Evolutionary conservation across 2,329 filamentous ascomycete genomes (phyloP).

Genomic region (Sporothrix brasiliensis): DNA sequence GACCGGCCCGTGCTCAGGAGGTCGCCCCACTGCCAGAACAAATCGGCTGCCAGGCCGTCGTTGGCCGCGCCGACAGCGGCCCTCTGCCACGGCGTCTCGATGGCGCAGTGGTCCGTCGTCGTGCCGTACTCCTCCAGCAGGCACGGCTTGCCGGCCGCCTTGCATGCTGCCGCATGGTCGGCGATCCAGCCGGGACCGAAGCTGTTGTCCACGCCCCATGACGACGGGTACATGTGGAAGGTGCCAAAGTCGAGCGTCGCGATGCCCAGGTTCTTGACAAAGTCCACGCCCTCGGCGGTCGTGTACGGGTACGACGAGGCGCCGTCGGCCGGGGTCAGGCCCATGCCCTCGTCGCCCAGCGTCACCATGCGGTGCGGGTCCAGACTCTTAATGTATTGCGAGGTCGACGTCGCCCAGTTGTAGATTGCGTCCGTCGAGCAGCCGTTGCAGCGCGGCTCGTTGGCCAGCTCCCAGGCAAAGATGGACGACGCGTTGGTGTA

Average conservation of each 20-base stretch:
- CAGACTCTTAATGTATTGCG: constrained; percentile 63
- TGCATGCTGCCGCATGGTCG: constrained; percentile 46
- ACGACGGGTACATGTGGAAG: constrained; percentile 45
- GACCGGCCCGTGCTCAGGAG: constrained; percentile 46
- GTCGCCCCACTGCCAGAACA: constrained; percentile 51
- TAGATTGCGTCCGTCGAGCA: constrained; percentile 61
- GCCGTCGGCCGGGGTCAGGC: constrained; percentile 36
- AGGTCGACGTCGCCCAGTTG: constrained; percentile 61
- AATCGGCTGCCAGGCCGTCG: constrained; percentile 44
- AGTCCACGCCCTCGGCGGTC: constrained; percentile 54
- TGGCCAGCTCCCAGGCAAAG: constrained; percentile 57
- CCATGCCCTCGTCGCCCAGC: constrained; percentile 59
- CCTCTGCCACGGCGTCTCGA: constrained; percentile 42
- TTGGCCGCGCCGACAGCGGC: constrained; percentile 40
- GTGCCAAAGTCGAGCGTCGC: constrained; percentile 56
- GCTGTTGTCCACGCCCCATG: constrained; percentile 43
- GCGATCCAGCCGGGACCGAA: constrained; percentile 46
- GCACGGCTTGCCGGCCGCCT: constrained; percentile 47
- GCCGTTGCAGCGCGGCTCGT: constrained; percentile 62
- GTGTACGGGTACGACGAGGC: constrained; percentile 42
- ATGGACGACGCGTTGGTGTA: constrained; percentile 52
- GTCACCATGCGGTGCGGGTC: constrained; percentile 64
- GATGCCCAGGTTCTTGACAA: constrained; percentile 54
- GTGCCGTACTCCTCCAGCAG: constrained; percentile 47
- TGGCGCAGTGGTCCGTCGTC: constrained; percentile 37